phyloP scores from a whole-genome alignment of 2,329 filamentous ascomycete genomes.

The Daldinia sp. region DNA sequence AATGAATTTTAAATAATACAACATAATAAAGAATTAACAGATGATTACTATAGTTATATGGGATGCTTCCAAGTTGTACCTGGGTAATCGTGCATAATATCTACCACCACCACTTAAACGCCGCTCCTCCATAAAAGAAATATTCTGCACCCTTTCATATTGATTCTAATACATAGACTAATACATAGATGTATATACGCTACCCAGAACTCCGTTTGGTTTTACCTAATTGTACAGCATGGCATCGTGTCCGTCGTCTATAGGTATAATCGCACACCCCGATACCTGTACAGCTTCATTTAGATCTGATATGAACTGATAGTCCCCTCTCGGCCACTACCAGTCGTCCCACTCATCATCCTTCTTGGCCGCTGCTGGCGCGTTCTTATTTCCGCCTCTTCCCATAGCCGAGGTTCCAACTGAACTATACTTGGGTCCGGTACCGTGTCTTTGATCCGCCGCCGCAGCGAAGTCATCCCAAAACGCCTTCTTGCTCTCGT shows the following conservation, averaged over 20 bases:
- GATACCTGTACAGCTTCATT: constrained; percentile 17
- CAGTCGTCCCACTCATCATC: constrained; percentile 72
- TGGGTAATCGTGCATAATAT: background rate
- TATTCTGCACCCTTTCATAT: constrained; percentile 9
- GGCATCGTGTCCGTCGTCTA: constrained; percentile 33
- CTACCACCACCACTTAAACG: background rate
- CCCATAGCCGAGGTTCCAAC: constrained; percentile 69
- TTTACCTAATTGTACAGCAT: constrained; percentile 37
- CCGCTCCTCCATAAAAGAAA: background rate
- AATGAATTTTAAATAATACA: background rate
- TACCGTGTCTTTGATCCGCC: constrained; percentile 62
- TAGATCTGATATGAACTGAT: background rate
- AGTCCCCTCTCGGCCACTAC: constrained; percentile 48
- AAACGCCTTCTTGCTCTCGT: constrained; percentile 80
- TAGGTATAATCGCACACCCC: constrained; percentile 18
- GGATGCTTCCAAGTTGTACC: background rate
- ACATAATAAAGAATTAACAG: background rate
- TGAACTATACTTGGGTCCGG: constrained; percentile 53
- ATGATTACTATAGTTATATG: no score
- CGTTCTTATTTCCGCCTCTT: constrained; percentile 54
- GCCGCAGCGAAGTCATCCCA: constrained; percentile 89
- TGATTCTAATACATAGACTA: constrained; percentile 21
- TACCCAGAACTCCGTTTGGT: constrained; percentile 39
- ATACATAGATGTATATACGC: constrained; percentile 34
- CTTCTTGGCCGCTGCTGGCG: constrained; percentile 50